Conservation (phyloP, 257 asterid genomes). For the Solanum infundibuliforme region DNA sequence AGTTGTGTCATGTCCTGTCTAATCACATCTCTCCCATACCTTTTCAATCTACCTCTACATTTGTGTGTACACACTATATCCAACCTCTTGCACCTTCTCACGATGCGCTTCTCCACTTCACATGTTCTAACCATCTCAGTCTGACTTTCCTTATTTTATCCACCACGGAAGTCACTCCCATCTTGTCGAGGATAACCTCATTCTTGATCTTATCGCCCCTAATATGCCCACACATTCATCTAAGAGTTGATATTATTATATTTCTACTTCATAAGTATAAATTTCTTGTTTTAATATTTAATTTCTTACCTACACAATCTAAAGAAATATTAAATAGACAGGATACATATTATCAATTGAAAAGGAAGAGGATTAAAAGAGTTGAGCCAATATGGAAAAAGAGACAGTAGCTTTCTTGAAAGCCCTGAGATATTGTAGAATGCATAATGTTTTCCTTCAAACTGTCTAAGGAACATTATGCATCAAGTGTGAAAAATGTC, state of each 20-base stretch:
- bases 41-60: background rate
- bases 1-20: background rate
- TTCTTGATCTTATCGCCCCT: background rate
- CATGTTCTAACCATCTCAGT: background rate
- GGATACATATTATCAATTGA: background rate
- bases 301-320: background rate
- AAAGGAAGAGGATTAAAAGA: background rate
- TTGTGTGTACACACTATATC: background rate
- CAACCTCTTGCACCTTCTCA: background rate
- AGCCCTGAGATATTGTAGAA: background rate
- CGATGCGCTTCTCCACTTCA: background rate
- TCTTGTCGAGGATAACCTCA: background rate
- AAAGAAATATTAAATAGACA: background rate
- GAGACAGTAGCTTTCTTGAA: background rate
- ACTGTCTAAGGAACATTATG: background rate
- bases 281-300: background rate
- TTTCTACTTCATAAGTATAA: background rate
- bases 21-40: background rate
- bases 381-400: background rate
- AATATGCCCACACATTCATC: background rate
- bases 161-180: background rate
- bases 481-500: background rate
- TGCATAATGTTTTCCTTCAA: background rate
- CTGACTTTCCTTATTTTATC: background rate
- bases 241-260: background rate